Evolutionary conservation across 495 filamentous ascomycete genomes (phyloP).

Genomic region (Neurospora cerealis): DNA sequence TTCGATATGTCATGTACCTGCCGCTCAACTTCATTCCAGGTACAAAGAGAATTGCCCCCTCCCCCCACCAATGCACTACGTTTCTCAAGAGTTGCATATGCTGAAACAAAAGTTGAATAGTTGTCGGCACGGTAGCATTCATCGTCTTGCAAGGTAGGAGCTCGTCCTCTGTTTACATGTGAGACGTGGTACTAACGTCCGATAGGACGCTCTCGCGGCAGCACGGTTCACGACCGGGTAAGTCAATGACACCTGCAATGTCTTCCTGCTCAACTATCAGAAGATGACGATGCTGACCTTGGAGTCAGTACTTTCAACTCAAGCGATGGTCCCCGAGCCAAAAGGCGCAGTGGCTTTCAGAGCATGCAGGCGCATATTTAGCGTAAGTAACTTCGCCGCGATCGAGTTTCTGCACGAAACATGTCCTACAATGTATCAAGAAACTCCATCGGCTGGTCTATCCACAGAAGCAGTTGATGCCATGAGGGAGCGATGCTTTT

Average conservation of each 20-base stretch:
- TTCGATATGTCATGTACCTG: conserved; percentile 70
- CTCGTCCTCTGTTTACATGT: background rate
- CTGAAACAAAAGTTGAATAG: conserved; percentile 15
- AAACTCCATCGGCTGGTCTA: background rate
- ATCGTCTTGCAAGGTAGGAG: conserved; percentile 60
- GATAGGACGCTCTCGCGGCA: conserved; percentile 29
- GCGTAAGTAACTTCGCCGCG: conserved; percentile 44
- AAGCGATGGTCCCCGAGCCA: conserved; percentile 62
- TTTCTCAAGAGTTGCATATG: background rate
- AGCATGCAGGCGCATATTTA: conserved; percentile 57
- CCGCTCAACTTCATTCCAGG: conserved; percentile 84
- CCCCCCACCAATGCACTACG: background rate
- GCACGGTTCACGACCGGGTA: conserved; percentile 20
- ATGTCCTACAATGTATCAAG: background rate
- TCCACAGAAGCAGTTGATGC: background rate
- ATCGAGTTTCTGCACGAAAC: background rate
- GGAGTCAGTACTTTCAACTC: conserved; percentile 68
- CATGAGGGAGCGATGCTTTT: background rate
- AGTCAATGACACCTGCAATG: conserved; percentile 1
- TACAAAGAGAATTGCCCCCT: conserved; percentile 11
- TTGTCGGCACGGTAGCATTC: conserved; percentile 76
- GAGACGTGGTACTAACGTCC: conserved; percentile 7
- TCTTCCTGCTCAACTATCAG: background rate
- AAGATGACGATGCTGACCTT: conserved; percentile 3
- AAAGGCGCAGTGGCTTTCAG: conserved; percentile 53